Conservation (phyloP, 2,329 filamentous ascomycete species). For the Diaporthe amygdali region DNA sequence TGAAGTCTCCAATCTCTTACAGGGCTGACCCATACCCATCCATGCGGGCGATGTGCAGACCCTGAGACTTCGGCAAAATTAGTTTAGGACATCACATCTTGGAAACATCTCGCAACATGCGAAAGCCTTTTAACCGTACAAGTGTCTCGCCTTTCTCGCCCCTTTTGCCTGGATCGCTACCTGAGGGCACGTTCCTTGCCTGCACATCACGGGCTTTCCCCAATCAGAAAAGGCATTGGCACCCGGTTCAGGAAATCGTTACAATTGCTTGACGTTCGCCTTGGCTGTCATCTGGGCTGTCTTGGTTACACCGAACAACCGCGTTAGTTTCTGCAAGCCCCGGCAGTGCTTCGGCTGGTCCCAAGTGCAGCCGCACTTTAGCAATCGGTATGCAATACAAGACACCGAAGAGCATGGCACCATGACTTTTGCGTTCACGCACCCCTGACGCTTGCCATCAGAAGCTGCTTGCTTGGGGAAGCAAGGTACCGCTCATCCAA, state of each 20-base stretch:
- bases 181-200: not conserved
- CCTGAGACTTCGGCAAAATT: not conserved
- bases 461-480: not conserved
- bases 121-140: not conserved
- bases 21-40: conserved; percentile 17
- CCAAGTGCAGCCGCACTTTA: not conserved
- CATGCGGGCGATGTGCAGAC: not conserved
- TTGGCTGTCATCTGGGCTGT: not conserved
- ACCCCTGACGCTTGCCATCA: not conserved
- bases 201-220: not conserved
- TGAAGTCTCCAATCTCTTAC: conserved; percentile 4
- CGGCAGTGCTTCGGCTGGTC: conserved; percentile 7
- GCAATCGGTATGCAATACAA: not conserved
- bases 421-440: not conserved
- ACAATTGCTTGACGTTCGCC: not conserved
- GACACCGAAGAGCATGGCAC: not conserved
- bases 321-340: not conserved
- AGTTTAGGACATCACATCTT: not conserved
- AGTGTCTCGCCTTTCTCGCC: not conserved
- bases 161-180: not conserved
- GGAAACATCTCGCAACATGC: not conserved
- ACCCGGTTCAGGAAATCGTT: not conserved
- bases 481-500: not conserved
- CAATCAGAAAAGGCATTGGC: not conserved
- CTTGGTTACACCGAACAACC: not conserved